Conservation (phyloP, 192 early-diverging fungal species). For the Umbelopsis ramanniana region DNA sequence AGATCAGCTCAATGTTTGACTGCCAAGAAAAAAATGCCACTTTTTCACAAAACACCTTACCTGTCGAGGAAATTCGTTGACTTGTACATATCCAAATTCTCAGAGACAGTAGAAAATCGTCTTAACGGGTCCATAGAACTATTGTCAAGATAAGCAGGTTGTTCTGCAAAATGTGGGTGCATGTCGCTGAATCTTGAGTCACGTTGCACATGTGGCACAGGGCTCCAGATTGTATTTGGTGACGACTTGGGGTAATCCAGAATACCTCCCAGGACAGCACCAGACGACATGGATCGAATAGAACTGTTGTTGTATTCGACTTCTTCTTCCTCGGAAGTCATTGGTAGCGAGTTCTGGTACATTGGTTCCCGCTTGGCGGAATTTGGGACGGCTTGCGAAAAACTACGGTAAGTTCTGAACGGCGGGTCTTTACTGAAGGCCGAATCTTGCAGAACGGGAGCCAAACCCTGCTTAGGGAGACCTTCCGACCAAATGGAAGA, state of each 20-base stretch:
- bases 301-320: not conserved
- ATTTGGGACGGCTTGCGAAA: constrained; percentile 10
- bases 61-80: not conserved
- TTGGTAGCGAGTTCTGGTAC: constrained; percentile 14
- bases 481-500: constrained; percentile 15
- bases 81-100: not conserved
- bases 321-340: constrained; percentile 9
- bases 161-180: not conserved
- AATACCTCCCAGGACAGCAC: not conserved
- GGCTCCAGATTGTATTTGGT: not conserved
- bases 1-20: constrained; percentile 25
- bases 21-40: not conserved
- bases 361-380: constrained; percentile 23
- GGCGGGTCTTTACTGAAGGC: constrained; percentile 15
- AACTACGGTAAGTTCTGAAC: constrained; percentile 17
- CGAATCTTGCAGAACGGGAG: constrained; percentile 1
- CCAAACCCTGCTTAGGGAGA: constrained; percentile 1
- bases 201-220: constrained; percentile 22
- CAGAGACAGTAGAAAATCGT: constrained; percentile 6
- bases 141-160: not conserved
- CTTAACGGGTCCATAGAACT: not conserved
- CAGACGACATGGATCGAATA: not conserved
- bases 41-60: not conserved
- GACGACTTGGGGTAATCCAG: not conserved
- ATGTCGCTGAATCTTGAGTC: not conserved